Percentiles rank a stretch among this genome's conserved stretches.
These are phyloP conservation scores for Tolypocladium paradoxum DNA, from an alignment of 2,329 filamentous ascomycete genomes.

Conservation along the genomic window DNA sequence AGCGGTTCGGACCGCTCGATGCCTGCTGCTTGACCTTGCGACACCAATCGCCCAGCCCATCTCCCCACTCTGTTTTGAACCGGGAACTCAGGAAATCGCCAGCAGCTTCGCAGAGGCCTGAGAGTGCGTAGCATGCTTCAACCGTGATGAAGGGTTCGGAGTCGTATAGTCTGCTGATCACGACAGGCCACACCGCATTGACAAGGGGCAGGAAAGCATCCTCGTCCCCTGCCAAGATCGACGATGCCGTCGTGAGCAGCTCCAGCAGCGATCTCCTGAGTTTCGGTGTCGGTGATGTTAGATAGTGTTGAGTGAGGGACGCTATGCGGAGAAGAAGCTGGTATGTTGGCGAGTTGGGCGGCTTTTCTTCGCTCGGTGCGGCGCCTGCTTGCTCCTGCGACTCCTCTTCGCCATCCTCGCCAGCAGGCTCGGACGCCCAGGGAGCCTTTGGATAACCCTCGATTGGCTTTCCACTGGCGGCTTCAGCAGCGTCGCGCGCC, in stretches of 20 bases:
- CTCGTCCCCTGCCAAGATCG: constrained; percentile 64
- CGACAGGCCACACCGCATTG: constrained; percentile 82
- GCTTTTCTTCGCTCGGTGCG: constrained; percentile 34
- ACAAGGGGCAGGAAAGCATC: constrained; percentile 79
- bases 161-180: constrained; percentile 58
- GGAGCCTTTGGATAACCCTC: constrained; percentile 20
- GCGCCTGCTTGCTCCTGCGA: constrained; percentile 24
- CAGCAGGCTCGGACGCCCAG: constrained; percentile 24
- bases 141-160: constrained; percentile 57
- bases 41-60: constrained; percentile 41
- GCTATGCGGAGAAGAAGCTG: constrained; percentile 73
- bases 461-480: constrained; percentile 14
- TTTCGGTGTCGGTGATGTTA: constrained; percentile 72
- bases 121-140: constrained; percentile 59
- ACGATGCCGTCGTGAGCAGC: constrained; percentile 62
- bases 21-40: constrained; percentile 30
- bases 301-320: constrained; percentile 76
- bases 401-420: constrained; percentile 23
- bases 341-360: constrained; percentile 68
- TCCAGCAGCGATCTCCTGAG: constrained; percentile 70
- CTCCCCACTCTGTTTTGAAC: constrained; percentile 62
- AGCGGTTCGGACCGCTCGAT: constrained; percentile 8
- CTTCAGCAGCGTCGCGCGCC: constrained; percentile 25
- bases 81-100: constrained; percentile 73
- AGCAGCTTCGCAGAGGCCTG: constrained; percentile 56